These are phyloP conservation scores for Leccinellum luteum DNA, from an alignment of 768 basidiomycete genomes.

Conservation along the genomic window DNA sequence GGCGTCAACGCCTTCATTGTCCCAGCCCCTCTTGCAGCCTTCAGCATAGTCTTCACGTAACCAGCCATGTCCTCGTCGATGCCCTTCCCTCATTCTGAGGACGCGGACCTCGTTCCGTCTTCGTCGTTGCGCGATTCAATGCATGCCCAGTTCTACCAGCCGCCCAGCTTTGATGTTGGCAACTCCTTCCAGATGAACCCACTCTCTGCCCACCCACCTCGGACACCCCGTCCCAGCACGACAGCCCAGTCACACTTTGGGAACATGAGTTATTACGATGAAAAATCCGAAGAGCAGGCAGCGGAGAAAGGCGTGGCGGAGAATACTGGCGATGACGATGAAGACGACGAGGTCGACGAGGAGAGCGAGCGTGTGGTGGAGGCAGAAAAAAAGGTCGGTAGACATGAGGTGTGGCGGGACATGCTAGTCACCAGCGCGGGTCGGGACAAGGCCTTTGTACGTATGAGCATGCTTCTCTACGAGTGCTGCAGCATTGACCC, in stretches of 20 bases:
- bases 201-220: constrained; percentile 72
- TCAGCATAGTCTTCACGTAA: background rate
- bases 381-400: constrained; percentile 46
- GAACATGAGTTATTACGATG: constrained; percentile 37
- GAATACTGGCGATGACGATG: constrained; percentile 28
- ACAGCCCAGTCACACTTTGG: constrained; percentile 25
- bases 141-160: constrained; percentile 48
- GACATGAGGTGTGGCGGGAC: constrained; percentile 78
- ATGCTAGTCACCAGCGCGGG: constrained; percentile 75
- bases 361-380: constrained; percentile 45
- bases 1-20: background rate
- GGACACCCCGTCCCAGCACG: constrained; percentile 56
- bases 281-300: constrained; percentile 39
- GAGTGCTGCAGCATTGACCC: background rate
- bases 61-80: constrained; percentile 57
- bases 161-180: constrained; percentile 55
- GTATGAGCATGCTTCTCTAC: constrained; percentile 27
- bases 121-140: constrained; percentile 37
- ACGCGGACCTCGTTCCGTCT: constrained; percentile 38
- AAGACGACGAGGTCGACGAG: constrained; percentile 43
- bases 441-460: constrained; percentile 81
- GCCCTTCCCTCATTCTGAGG: constrained; percentile 51
- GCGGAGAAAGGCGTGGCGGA: constrained; percentile 13
- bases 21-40: background rate
- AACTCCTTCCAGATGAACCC: constrained; percentile 81